Evolutionary conservation across 306 rosid species (phyloP).

Genomic region (Cucumis melo): DNA sequence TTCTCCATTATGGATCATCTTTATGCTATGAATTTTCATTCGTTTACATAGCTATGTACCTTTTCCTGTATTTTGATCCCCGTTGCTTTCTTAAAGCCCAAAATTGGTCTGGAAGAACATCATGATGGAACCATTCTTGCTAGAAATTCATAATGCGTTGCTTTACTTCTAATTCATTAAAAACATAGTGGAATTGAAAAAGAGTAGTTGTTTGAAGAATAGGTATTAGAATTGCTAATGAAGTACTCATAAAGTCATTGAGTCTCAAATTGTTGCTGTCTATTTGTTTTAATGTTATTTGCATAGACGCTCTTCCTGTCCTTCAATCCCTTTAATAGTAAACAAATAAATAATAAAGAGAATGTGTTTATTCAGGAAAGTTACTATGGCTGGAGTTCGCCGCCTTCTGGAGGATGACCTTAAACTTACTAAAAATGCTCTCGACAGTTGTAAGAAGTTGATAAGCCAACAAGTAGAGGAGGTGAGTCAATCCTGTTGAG

Average conservation of each 20-base stretch:
- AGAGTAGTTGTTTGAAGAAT: background rate
- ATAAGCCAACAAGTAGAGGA: conserved; percentile 59
- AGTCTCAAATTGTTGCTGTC: background rate
- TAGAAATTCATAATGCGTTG: background rate
- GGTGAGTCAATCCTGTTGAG: conserved; percentile 26
- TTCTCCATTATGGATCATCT: conserved; percentile 1
- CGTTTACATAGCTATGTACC: background rate
- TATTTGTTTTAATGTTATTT: background rate
- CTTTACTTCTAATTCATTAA: background rate
- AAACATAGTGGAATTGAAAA: background rate
- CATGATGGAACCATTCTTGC: background rate
- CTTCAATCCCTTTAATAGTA: background rate
- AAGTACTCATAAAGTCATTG: background rate
- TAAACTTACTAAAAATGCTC: conserved; percentile 41
- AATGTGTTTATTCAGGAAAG: conserved; percentile 29
- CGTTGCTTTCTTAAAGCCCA: background rate
- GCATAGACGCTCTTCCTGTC: background rate
- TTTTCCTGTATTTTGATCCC: background rate
- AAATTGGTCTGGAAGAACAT: background rate
- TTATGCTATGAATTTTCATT: background rate
- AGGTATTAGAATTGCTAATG: background rate
- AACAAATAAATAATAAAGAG: background rate
- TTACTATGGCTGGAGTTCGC: conserved; percentile 76
- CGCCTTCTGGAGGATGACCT: conserved; percentile 86
- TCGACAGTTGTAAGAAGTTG: conserved; percentile 65